A percentile compares a stretch with the other conserved stretches of the same genome.
Evolutionary conservation across 2,329 filamentous ascomycete genomes (phyloP).

Genomic region (Sphaerulina populicola): DNA sequence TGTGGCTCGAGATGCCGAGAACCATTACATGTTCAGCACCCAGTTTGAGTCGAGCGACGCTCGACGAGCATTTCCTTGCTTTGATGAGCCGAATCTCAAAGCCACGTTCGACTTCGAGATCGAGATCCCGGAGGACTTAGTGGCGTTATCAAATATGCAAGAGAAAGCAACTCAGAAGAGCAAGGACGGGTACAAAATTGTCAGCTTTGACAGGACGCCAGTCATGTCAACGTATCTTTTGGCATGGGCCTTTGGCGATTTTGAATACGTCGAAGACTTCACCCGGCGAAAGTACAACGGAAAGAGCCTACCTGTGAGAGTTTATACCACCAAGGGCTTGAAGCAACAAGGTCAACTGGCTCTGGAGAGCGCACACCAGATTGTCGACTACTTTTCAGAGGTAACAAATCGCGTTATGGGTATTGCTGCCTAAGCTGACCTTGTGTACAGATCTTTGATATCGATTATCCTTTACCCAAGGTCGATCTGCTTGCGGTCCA

Average conservation of each 20-base stretch:
- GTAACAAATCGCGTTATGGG: slow-evolving; percentile 24
- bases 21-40: slow-evolving; percentile 69
- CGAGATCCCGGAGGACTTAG: slow-evolving; percentile 79
- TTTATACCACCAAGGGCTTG: slow-evolving; percentile 91
- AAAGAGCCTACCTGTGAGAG: slow-evolving; percentile 81
- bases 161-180: slow-evolving; percentile 64
- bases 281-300: slow-evolving; percentile 87
- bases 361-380: slow-evolving; percentile 80
- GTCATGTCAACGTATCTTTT: slow-evolving; percentile 85
- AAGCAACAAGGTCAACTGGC: slow-evolving; percentile 88
- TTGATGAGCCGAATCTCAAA: slow-evolving; percentile 95
- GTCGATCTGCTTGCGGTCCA: slow-evolving; percentile 84
- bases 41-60: slow-evolving; percentile 98
- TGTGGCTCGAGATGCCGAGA: slow-evolving; percentile 62
- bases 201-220: slow-evolving; percentile 75
- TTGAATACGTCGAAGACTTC: slow-evolving; percentile 89
- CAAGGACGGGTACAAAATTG: slow-evolving; percentile 54
- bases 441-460: slow-evolving; percentile 58
- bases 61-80: slow-evolving; percentile 90
- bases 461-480: slow-evolving; percentile 90
- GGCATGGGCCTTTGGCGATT: slow-evolving; percentile 92
- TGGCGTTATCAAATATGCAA: slow-evolving; percentile 92
- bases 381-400: slow-evolving; percentile 94
- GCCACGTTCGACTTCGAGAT: slow-evolving; percentile 91
- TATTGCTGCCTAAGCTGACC: slow-evolving; percentile 7